Evolutionary conservation across 169 alveolate species (phyloP), one percentile per base, ranked within the genome.

Genomic region (Eimeria falciformis): DNA sequence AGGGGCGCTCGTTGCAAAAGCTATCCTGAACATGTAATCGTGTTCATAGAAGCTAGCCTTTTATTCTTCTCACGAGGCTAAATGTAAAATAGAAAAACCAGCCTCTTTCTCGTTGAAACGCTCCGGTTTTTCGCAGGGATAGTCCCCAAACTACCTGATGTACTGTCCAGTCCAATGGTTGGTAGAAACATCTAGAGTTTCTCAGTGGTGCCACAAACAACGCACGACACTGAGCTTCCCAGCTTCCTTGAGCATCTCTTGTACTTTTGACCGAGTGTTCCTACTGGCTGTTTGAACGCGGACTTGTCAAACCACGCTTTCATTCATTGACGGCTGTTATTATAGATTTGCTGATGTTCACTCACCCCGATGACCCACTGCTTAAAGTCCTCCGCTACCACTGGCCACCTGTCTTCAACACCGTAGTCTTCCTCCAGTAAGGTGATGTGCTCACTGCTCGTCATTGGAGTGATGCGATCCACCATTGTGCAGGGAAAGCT

Each of bases 401-500:
- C 79, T 7, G 79, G 79, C 79, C 79, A 68, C 21, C 18, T 29
- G 79, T 68, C 79, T 11, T 5, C 45, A 6, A 68, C 21, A 5
- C 33, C 45, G 79, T 18, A 68, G 79, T 68, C 79, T 29, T 27
- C 46, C 5, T 9, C 47, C 17, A 68, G 79, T 5, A 68, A 4
- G n/a, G 18, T 46, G 79, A 9, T 9, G 79, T 68, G 79, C 47
- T 68, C 79, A 7, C 45, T 21, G 43, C 47, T n/a, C 17, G 79
- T 68, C 79, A 17, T 11, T 7, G 79, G 79, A 11, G 79, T 68
- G 46, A 68, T 68, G 43, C 79, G 43, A 18, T 68, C 79, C n/a
- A 68, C 79, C 79, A 68, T 68, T 46, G 79, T 17, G 79, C 79
- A 17, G 46, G 79, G 79, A 25, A 68, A 68, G 43, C 79, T 68